Evolutionary conservation across 192 early-diverging fungal species (phyloP).

Genomic region (Rhizophagus clarus): DNA sequence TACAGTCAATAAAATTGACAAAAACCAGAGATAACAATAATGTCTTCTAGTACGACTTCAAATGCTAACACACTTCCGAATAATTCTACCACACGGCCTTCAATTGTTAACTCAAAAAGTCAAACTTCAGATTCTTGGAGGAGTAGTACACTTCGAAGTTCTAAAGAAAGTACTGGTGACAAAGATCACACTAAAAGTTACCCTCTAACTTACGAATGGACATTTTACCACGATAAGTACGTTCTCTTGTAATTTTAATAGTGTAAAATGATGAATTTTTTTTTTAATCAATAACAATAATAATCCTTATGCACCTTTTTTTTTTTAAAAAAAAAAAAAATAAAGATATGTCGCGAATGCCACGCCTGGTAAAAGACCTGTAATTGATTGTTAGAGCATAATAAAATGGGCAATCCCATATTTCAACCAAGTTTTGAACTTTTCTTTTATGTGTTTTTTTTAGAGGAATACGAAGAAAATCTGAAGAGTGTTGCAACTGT

Average conservation of each 20-base stretch:
- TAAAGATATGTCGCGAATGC: conserved; percentile 50
- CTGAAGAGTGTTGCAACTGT: conserved; percentile 48
- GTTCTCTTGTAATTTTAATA: neutral
- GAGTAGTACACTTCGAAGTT: neutral
- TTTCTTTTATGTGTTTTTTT: neutral
- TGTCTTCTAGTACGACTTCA: neutral
- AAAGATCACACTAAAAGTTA: conserved; percentile 30
- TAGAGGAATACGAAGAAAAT: conserved; percentile 48
- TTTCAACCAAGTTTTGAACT: neutral
- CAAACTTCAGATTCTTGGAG: neutral
- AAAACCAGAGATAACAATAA: neutral
- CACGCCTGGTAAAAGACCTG: conserved; percentile 34
- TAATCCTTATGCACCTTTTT: no score
- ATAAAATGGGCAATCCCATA: neutral
- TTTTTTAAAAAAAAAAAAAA: no score
- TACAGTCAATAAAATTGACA: neutral
- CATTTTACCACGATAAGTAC: conserved; percentile 50
- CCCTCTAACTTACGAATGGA: conserved; percentile 44
- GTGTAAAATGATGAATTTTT: no score
- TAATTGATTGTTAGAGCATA: neutral
- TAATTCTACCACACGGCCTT: neutral
- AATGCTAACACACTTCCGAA: no score
- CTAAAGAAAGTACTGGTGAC: conserved; percentile 22
- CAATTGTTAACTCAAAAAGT: neutral
- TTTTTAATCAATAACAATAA: no score